Evolutionary conservation across 257 asterid genomes (phyloP).

Genomic region (Paulownia fortunei): DNA sequence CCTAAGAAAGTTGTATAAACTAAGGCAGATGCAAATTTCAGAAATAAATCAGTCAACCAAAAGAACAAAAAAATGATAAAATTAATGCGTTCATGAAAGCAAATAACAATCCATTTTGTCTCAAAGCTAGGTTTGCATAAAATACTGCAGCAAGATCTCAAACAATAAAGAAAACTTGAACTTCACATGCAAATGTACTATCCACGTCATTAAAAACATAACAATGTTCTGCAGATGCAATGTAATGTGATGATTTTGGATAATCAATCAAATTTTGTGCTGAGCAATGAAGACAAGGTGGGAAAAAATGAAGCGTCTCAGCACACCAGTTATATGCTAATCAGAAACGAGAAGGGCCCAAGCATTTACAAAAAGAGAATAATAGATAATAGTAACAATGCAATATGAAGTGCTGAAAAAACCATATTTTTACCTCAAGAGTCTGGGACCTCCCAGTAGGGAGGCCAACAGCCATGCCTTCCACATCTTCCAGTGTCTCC

Average conservation of each 20-base stretch:
- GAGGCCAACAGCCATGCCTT: conserved; percentile 25
- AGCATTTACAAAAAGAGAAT: neutral
- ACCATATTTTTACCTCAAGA: conserved; percentile 50
- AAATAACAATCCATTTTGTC: neutral
- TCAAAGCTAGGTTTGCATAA: neutral
- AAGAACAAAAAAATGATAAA: neutral
- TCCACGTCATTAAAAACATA: neutral
- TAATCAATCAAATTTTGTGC: neutral
- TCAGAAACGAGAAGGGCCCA: neutral
- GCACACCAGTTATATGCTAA: neutral
- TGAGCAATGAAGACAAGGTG: neutral
- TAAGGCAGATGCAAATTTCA: neutral
- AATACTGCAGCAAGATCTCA: neutral
- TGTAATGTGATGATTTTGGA: neutral
- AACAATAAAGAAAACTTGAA: neutral
- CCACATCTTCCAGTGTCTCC: conserved; percentile 36
- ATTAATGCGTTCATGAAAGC: neutral
- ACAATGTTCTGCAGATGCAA: neutral
- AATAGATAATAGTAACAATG: conserved; percentile 8
- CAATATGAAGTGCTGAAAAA: conserved; percentile 4
- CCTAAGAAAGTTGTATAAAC: neutral
- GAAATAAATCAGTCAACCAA: neutral
- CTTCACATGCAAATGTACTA: neutral
- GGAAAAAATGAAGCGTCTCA: neutral
- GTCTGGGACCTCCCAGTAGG: conserved; percentile 39